Evolutionary conservation across 352 stramenopile species (phyloP).

Genomic region (Globisporangium nagaii): DNA sequence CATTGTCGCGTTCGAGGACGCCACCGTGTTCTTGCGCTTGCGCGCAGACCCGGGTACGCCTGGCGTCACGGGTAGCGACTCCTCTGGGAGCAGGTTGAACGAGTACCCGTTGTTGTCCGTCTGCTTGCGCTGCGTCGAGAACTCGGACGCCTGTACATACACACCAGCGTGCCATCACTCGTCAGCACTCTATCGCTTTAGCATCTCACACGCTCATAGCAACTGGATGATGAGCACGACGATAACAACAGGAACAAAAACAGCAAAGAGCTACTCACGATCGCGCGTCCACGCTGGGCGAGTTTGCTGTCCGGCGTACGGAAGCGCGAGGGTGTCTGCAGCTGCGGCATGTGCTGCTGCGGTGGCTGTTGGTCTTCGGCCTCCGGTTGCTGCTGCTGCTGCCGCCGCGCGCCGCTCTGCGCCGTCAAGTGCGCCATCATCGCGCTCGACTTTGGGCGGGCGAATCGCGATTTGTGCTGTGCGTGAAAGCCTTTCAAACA

Average conservation of each 20-base stretch:
- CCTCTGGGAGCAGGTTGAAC: constrained; percentile 56
- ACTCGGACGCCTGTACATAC: constrained; percentile 16
- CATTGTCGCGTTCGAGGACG: constrained; percentile 12
- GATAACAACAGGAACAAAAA: not conserved
- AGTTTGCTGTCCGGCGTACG: constrained; percentile 14
- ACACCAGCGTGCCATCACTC: not conserved
- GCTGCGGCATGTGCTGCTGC: constrained; percentile 4
- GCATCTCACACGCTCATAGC: not conserved
- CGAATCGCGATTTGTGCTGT: not conserved
- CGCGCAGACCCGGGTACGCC: constrained; percentile 16
- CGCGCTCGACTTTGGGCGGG: constrained; percentile 2
- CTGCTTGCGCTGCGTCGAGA: constrained; percentile 25
- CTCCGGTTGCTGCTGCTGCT: constrained; percentile 7
- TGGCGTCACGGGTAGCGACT: constrained; percentile 14
- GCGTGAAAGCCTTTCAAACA: constrained; percentile 6
- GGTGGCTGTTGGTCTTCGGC: not conserved
- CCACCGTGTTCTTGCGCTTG: constrained; percentile 21
- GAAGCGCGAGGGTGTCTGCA: constrained; percentile 12
- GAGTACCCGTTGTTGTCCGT: constrained; percentile 26
- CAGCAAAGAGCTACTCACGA: constrained; percentile 17
- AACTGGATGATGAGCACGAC: too few relatives aligned
- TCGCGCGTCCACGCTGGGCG: constrained; percentile 16
- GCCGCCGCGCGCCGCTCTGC: constrained; percentile 3
- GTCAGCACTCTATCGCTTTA: not conserved
- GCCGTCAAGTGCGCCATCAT: constrained; percentile 4